Base-by-base conservation (phyloP, 179 eudicot genomes). In the Corrigiola litoralis region DNA sequence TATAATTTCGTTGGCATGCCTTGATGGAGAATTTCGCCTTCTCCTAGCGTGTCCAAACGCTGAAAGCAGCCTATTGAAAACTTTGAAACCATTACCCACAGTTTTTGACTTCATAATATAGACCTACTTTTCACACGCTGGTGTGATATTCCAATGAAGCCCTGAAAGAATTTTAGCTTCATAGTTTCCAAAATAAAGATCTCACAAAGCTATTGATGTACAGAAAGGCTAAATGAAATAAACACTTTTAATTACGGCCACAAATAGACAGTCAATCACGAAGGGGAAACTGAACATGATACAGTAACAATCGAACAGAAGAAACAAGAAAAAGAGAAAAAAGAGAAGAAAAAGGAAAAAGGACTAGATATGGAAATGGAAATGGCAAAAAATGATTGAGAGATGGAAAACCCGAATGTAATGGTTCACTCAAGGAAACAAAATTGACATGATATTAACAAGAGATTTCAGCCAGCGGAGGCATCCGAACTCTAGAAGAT, bases 371-470 rank as follows among this genome's bases (percentile, higher is more conserved):
- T 27, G 32, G 54, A 66, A 24, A 46, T 46, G 29, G 31, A 4
- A 41, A 57, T 24, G 55, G 29, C 9, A 40, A 36, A 29, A 63
- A 52, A 47, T 33, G 40, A 54, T n/a, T 4, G 24, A 54, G 34
- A 50, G 24, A 4, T 21, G 28, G 20, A 18, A 48, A 27, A 40
- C 17, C 29, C 38, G 44, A 67, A 48, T 58, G 54, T 61, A 27
- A 54, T 4, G 44, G 44, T 54, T 55, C 77, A 62, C 61, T 47
- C 77, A 48, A 47, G 54, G 27, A 63, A 69, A 58, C 65, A 74
- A 74, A 74, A 74, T 55, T 65, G 69, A 69, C 72, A 69, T 51
- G 68, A 62, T 78, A 78, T 78, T 78, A 70, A 74, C 78, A 77
- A 58, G 66, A 20, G 72, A 67, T 23, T n/a, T 62, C 61, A 73